Evolutionary conservation across 345 rosid species (phyloP).

Genomic region (Conringia planisiliqua): DNA sequence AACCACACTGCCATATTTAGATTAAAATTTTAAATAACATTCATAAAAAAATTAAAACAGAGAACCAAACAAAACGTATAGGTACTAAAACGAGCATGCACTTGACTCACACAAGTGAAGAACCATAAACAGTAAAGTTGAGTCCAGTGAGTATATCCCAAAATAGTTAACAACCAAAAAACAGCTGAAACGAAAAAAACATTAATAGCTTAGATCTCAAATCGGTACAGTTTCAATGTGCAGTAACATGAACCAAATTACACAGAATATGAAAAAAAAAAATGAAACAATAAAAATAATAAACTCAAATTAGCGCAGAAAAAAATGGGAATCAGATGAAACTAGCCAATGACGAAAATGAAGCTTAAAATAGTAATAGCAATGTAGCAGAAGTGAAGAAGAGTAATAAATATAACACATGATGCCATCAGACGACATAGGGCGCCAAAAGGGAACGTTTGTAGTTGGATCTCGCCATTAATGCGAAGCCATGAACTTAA

Average conservation of each 20-base stretch:
- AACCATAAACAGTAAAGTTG: background rate
- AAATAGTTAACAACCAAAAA: slow-evolving; percentile 1
- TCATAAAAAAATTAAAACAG: background rate
- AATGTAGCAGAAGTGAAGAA: background rate
- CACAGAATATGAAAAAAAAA: too few species aligned
- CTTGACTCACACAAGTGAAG: background rate
- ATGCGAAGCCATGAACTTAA: slow-evolving; percentile 20
- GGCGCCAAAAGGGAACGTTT: background rate
- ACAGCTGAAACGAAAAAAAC: background rate
- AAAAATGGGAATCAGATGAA: background rate
- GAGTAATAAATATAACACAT: slow-evolving; percentile 19
- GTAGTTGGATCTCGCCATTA: slow-evolving; percentile 31
- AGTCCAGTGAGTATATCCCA: slow-evolving; percentile 1
- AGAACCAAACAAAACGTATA: background rate
- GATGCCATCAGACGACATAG: background rate
- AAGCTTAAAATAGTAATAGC: slow-evolving; percentile 22
- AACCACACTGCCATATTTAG: background rate
- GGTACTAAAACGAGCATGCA: background rate
- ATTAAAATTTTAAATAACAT: background rate
- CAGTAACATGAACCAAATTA: slow-evolving; percentile 2
- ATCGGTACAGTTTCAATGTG: background rate
- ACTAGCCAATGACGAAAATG: background rate
- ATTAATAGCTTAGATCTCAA: slow-evolving; percentile 21
- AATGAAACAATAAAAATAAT: too few species aligned
- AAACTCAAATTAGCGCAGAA: background rate